Evolutionary conservation across 225 moss, liverwort and hornwort species (phyloP).

Genomic region (Takakia lepidozioides): DNA sequence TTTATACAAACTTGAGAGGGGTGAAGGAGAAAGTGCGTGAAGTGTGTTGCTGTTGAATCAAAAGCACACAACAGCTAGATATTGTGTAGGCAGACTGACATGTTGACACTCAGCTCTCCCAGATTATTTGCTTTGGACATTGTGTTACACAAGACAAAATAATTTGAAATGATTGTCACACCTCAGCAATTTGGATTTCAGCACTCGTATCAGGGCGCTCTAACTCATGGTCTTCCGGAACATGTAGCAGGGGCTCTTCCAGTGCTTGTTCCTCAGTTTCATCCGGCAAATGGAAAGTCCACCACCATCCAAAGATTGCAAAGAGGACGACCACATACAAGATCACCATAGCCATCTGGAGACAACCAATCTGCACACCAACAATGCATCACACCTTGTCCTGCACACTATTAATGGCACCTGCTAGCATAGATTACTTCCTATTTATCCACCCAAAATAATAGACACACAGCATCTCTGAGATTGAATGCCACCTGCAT

Average conservation of each 20-base stretch:
- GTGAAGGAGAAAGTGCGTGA: background rate
- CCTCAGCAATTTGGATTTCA: slow-evolving; percentile 68
- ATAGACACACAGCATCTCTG: too few relatives aligned
- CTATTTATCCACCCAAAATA: too few relatives aligned
- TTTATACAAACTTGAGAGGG: background rate
- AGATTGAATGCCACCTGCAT: too few relatives aligned
- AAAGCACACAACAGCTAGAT: too few relatives aligned
- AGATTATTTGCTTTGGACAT: too few relatives aligned
- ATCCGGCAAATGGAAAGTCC: slow-evolving; percentile 38
- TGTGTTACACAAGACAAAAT: too few relatives aligned
- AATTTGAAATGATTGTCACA: too few relatives aligned
- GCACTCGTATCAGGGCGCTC: slow-evolving; percentile 47
- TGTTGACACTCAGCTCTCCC: too few relatives aligned
- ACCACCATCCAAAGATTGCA: slow-evolving; percentile 71
- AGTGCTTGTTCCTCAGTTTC: slow-evolving; percentile 18
- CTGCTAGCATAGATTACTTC: too few relatives aligned
- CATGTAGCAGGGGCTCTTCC: slow-evolving; percentile 51
- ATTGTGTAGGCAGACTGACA: too few relatives aligned
- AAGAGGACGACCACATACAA: slow-evolving; percentile 62
- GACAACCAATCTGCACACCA: slow-evolving; percentile 61
- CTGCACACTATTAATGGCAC: too few relatives aligned
- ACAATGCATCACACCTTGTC: slow-evolving; percentile 3
- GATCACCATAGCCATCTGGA: slow-evolving; percentile 59
- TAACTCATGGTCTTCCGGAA: slow-evolving; percentile 37
- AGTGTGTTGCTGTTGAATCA: too few relatives aligned